Conservation (phyloP, 495 filamentous ascomycete genomes). For the Lophiostoma macrostomum region DNA sequence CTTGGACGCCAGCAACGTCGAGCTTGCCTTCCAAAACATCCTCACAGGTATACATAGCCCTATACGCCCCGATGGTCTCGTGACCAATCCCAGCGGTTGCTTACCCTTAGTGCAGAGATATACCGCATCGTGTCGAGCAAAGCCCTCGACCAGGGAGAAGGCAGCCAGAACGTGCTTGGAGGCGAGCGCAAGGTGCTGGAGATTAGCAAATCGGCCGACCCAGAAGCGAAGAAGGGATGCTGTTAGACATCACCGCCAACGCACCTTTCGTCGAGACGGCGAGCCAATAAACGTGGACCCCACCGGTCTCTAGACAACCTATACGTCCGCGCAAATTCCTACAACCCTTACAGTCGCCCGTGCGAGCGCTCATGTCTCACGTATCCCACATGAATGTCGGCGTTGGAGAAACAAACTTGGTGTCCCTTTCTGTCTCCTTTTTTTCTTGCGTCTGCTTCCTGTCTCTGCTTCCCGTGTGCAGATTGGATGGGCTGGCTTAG, state of each 20-base stretch:
- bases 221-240: slow-evolving; percentile 78
- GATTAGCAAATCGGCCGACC: slow-evolving; percentile 75
- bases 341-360: neutral
- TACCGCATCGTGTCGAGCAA: slow-evolving; percentile 99
- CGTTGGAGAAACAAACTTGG: slow-evolving; percentile 19
- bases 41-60: slow-evolving; percentile 68
- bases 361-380: slow-evolving; percentile 9
- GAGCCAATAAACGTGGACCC: too few species aligned
- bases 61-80: neutral
- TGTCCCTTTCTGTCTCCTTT: slow-evolving; percentile 1
- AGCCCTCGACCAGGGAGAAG: slow-evolving; percentile 82
- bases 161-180: slow-evolving; percentile 67
- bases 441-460: slow-evolving; percentile 19
- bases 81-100: neutral
- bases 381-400: slow-evolving; percentile 27
- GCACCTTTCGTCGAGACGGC: too few species aligned
- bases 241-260: slow-evolving; percentile 56
- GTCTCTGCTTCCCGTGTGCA: slow-evolving; percentile 10
- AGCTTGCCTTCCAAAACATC: slow-evolving; percentile 99
- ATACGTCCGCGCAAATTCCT: too few species aligned
- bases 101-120: slow-evolving; percentile 67
- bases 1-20: slow-evolving; percentile 97
- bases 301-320: too few species aligned
- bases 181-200: slow-evolving; percentile 66
- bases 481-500: slow-evolving; percentile 5